These are phyloP conservation scores for Vitis vinifera DNA, from an alignment of 164 flowering plant species.

Conservation along the genomic window DNA sequence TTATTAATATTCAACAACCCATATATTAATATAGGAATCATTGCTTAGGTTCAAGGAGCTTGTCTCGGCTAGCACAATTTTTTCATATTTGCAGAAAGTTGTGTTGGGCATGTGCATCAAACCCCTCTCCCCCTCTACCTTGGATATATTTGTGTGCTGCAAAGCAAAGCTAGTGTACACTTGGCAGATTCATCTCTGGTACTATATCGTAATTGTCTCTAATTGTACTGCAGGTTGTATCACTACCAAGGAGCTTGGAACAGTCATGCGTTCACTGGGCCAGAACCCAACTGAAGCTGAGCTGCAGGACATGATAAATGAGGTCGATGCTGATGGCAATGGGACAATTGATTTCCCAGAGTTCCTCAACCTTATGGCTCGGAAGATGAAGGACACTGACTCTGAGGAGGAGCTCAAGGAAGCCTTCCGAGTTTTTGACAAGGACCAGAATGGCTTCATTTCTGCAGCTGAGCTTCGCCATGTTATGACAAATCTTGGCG, in stretches of 20 bases:
- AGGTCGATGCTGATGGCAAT: slow-evolving; percentile 62
- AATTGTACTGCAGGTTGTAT: slow-evolving; percentile 22
- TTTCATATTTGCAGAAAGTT: no score
- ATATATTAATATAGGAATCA: no score
- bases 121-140: no score
- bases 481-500: slow-evolving; percentile 64
- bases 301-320: slow-evolving; percentile 63
- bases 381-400: slow-evolving; percentile 64
- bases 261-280: slow-evolving; percentile 60
- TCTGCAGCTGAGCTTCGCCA: slow-evolving; percentile 67
- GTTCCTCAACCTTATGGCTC: slow-evolving; percentile 63
- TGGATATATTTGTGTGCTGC: no score
- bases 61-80: no score
- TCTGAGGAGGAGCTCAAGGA: slow-evolving; percentile 68
- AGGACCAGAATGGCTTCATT: slow-evolving; percentile 62
- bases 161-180: no score
- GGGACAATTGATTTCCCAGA: slow-evolving; percentile 66
- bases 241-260: slow-evolving; percentile 62
- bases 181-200: no score
- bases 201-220: no score
- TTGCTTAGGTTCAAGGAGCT: no score
- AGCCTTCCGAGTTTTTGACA: slow-evolving; percentile 59
- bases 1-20: no score
- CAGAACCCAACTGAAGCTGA: slow-evolving; percentile 67
- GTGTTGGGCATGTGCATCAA: no score